A percentile compares a stretch with the other conserved stretches of the same genome.
phyloP scores from a whole-genome alignment of 768 basidiomycete species.

The Auricularia sp. region DNA sequence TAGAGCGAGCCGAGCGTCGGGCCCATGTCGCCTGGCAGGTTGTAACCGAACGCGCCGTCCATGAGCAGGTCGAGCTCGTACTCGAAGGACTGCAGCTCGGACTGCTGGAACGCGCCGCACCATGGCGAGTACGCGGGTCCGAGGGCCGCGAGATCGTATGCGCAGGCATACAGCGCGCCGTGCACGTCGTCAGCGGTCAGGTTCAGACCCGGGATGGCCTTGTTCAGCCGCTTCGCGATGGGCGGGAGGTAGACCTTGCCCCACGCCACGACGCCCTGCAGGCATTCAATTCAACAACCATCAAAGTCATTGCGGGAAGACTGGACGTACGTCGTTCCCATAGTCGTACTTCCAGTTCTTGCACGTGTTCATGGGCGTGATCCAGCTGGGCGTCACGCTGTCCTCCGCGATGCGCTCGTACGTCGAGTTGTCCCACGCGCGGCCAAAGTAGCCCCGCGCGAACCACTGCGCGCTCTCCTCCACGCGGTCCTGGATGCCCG shows the following conservation, averaged over 20 bases:
- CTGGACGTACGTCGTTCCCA: conserved; percentile 19
- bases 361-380: conserved; percentile 33
- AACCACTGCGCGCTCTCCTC: conserved; percentile 33
- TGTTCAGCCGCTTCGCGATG: conserved; percentile 27
- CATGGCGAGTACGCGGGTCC: conserved; percentile 25
- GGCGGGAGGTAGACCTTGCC: conserved; percentile 24
- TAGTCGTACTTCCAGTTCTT: conserved; percentile 24
- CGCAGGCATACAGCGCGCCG: conserved; percentile 34
- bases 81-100: conserved; percentile 29
- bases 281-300: too few species aligned
- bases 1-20: conserved; percentile 30
- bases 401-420: conserved; percentile 21
- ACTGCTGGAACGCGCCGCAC: conserved; percentile 28
- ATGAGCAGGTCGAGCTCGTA: conserved; percentile 33
- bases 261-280: conserved; percentile 22
- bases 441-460: conserved; percentile 30
- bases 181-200: conserved; percentile 26
- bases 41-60: conserved; percentile 29
- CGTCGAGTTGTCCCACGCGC: conserved; percentile 17
- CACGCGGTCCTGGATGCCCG: conserved; percentile 25
- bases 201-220: conserved; percentile 24
- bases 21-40: conserved; percentile 24
- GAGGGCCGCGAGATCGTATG: conserved; percentile 30
- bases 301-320: neutral
- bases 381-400: conserved; percentile 28